Evolutionary conservation across 495 filamentous ascomycete genomes (phyloP).

Genomic region (Aspergillus kassunensis): DNA sequence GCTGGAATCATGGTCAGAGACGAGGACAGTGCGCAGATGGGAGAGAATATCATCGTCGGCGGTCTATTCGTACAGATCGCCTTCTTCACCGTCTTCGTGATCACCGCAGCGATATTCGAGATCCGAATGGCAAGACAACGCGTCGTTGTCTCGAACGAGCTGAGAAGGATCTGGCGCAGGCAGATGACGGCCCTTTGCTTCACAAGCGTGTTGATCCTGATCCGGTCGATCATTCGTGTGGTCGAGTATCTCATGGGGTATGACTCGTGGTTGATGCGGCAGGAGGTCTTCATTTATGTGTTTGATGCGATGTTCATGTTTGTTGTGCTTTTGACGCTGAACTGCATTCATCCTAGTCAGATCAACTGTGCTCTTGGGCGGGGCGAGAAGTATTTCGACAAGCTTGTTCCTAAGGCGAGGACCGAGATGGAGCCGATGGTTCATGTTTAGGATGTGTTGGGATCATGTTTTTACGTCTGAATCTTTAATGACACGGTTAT

Average conservation of each 20-base stretch:
- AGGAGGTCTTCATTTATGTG: constrained; percentile 57
- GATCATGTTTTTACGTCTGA: too few relatives aligned
- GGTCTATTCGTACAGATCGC: constrained; percentile 50
- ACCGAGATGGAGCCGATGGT: too few relatives aligned
- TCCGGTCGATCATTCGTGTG: constrained; percentile 58
- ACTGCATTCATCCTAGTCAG: constrained; percentile 22
- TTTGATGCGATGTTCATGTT: constrained; percentile 56
- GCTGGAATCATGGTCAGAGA: constrained; percentile 33
- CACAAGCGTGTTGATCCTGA: constrained; percentile 50
- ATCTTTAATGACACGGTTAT: too few relatives aligned
- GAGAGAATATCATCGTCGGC: constrained; percentile 40
- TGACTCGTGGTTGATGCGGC: constrained; percentile 42
- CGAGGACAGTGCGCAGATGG: constrained; percentile 13
- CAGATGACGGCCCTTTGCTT: constrained; percentile 51
- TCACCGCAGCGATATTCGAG: constrained; percentile 42
- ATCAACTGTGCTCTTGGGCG: constrained; percentile 2
- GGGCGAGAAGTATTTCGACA: too few relatives aligned
- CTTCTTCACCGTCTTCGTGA: constrained; percentile 51
- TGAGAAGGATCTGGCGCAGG: constrained; percentile 39
- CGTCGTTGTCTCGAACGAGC: neutral
- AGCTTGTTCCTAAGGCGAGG: too few relatives aligned
- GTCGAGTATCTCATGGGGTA: constrained; percentile 58
- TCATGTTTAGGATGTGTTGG: too few relatives aligned
- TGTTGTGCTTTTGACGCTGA: constrained; percentile 46
- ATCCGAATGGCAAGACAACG: constrained; percentile 21